These are phyloP conservation scores for Rhizopogon sp. DNA, from an alignment of 768 basidiomycete species.

Conservation along the genomic window DNA sequence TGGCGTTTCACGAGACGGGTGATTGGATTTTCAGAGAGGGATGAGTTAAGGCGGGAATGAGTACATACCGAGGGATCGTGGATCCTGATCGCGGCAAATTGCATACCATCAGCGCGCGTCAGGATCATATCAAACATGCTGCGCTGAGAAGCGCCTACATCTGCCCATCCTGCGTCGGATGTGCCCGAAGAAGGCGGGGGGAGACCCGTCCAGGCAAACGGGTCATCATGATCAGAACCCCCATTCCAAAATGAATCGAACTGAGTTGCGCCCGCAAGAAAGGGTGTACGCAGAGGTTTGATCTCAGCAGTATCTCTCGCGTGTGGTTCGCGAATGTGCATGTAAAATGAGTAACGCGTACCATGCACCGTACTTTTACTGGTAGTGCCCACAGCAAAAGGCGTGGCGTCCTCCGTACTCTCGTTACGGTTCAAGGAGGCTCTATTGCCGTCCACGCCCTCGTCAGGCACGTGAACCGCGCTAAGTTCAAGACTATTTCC, in stretches of 20 bases:
- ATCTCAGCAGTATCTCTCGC: neutral
- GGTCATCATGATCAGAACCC: constrained; percentile 20
- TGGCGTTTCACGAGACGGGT: too few species aligned
- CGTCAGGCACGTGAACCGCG: constrained; percentile 18
- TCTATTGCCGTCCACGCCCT: constrained; percentile 8
- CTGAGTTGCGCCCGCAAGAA: constrained; percentile 11
- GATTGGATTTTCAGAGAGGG: too few species aligned
- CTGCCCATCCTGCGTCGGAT: neutral
- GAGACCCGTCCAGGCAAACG: constrained; percentile 11
- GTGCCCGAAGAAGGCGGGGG: neutral
- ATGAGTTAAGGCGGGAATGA: neutral
- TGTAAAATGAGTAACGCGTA: constrained; percentile 15
- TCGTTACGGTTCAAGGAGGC: neutral
- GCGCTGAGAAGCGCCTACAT: neutral
- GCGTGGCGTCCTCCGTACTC: constrained; percentile 24
- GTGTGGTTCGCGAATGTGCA: constrained; percentile 8
- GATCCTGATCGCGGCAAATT: constrained; percentile 8
- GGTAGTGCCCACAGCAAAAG: constrained; percentile 19
- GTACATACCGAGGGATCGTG: neutral
- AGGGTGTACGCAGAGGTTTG: neutral
- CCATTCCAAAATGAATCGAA: constrained; percentile 19
- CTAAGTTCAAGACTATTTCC: constrained; percentile 9
- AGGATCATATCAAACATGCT: neutral
- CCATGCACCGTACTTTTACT: constrained; percentile 27
- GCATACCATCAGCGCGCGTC: neutral